Conservation (phyloP, 768 basidiomycete species). For the Panaeolus papilionaceus region DNA sequence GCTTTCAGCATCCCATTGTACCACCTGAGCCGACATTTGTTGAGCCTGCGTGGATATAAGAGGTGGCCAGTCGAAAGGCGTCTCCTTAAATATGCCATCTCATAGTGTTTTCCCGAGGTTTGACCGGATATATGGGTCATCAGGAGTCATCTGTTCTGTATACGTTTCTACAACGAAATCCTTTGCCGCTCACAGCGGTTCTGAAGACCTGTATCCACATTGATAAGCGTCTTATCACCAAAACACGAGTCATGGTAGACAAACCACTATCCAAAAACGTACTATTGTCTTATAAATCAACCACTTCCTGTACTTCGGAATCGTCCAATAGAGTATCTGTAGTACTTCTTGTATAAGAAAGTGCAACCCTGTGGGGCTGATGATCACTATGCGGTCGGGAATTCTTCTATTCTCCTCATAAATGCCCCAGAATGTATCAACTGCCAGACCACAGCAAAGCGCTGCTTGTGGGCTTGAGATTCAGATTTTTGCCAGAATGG, state of each 20-base stretch:
- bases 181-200: background rate
- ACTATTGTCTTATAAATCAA: background rate
- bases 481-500: too few relatives aligned
- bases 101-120: conserved; percentile 8
- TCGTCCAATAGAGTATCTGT: background rate
- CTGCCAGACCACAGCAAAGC: too few relatives aligned
- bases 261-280: background rate
- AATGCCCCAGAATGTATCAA: background rate
- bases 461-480: too few relatives aligned
- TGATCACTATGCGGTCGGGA: background rate
- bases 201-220: background rate
- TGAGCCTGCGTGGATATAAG: background rate
- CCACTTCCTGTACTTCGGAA: background rate
- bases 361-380: background rate
- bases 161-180: background rate
- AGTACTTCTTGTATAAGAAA: background rate
- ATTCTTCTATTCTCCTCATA: background rate
- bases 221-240: conserved; percentile 7
- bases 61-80: background rate
- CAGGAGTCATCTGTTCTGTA: background rate
- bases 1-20: background rate
- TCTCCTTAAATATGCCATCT: background rate
- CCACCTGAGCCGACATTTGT: background rate
- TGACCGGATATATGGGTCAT: background rate
- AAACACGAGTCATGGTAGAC: background rate